phyloP scores from a whole-genome alignment of 2,329 filamentous ascomycete species.

The Neurospora sp. region DNA sequence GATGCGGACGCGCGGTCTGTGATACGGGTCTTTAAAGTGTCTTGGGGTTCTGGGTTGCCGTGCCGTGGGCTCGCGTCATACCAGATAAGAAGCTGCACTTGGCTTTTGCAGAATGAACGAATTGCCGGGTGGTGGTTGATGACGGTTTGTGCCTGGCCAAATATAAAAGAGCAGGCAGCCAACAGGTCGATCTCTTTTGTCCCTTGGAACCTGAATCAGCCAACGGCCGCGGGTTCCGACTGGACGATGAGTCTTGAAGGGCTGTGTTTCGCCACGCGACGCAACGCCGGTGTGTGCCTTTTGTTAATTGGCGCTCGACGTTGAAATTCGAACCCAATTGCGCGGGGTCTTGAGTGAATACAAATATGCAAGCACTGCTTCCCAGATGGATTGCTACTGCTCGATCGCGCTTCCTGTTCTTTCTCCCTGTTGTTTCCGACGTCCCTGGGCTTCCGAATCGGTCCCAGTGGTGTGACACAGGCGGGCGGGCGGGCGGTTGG shows the following conservation, averaged over 20 bases:
- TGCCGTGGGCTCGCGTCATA: constrained; percentile 18
- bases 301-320: background rate
- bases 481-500: background rate
- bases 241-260: background rate
- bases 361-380: background rate
- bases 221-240: background rate
- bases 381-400: background rate
- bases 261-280: background rate
- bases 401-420: background rate
- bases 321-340: background rate
- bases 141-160: background rate
- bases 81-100: constrained; percentile 15
- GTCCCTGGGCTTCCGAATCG: background rate
- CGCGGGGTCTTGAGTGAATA: background rate
- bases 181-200: background rate
- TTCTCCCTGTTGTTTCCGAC: background rate
- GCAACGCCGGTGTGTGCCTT: background rate
- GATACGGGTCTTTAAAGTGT: constrained; percentile 10
- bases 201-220: background rate
- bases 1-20: constrained; percentile 6
- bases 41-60: constrained; percentile 15
- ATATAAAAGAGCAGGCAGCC: background rate
- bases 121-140: background rate
- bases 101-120: background rate
- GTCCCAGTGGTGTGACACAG: background rate